Conservation (phyloP, 371 early-diverging fungal species). For the Apophysomyces sp. region DNA sequence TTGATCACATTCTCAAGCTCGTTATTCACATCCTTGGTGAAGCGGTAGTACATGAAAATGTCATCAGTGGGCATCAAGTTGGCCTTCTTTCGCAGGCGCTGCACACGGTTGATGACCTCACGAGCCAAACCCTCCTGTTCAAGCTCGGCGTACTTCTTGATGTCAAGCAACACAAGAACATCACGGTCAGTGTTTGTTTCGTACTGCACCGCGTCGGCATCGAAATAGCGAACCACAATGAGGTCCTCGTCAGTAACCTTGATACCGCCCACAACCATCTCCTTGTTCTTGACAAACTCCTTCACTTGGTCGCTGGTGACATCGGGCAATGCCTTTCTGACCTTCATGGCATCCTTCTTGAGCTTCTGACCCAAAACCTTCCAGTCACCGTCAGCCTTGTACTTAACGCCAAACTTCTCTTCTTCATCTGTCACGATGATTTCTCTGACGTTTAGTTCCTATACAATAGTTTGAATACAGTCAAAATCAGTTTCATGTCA, state of each 20-base stretch:
- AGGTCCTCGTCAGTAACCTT: slow-evolving; percentile 81
- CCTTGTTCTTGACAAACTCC: slow-evolving; percentile 68
- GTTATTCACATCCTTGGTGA: slow-evolving; percentile 68
- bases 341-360: slow-evolving; percentile 86
- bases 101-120: slow-evolving; percentile 98
- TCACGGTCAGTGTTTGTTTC: slow-evolving; percentile 83
- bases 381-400: slow-evolving; percentile 88
- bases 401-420: slow-evolving; percentile 88
- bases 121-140: slow-evolving; percentile 94
- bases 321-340: slow-evolving; percentile 85
- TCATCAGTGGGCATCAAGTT: slow-evolving; percentile 84
- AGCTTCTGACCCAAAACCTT: slow-evolving; percentile 88
- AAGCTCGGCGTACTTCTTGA: slow-evolving; percentile 77
- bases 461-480: slow-evolving; percentile 83
- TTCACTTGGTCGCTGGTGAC: slow-evolving; percentile 82
- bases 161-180: slow-evolving; percentile 91
- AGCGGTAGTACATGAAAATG: slow-evolving; percentile 78
- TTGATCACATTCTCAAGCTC: slow-evolving; percentile 69
- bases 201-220: slow-evolving; percentile 59
- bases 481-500: slow-evolving; percentile 46
- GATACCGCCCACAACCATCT: slow-evolving; percentile 81
- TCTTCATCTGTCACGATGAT: slow-evolving; percentile 90
- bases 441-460: slow-evolving; percentile 92
- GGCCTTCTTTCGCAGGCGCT: slow-evolving; percentile 96
- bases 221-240: slow-evolving; percentile 78